Evolutionary conservation across 1,139 yeast genomes (phyloP), one percentile per base, ranked within the genome.

Genomic region (Zygosaccharomyces pseudobailii): DNA sequence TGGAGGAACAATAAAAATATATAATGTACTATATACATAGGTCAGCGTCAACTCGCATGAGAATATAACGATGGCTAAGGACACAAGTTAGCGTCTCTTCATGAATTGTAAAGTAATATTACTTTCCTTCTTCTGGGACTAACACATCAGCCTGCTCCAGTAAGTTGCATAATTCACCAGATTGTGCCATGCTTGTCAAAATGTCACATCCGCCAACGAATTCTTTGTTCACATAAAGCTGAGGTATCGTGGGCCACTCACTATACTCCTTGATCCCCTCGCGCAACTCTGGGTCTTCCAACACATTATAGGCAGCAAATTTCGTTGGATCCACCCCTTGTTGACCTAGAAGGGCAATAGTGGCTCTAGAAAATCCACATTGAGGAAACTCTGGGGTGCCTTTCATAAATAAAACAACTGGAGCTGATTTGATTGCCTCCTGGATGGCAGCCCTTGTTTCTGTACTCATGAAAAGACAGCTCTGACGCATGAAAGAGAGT

Each of bases 141-240:
- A 92, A 77, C 40, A 88, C 95, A 50, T 82, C 79, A 49, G 85
- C 87, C 50, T 79, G 72, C 55, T 90, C 97, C 50, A 92, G 74
- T 55, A 90, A 68, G 46, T 89, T 92, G 19, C 90, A 82, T 52
- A 92, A 77, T 62, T 92, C 97, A n/a, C 98, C 98, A 45, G 76
- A 70, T 61, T 87, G 88, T 40, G 95, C 88, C 97, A 92, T 90
- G 50, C 87, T 81, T 63, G 86, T 87, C 47, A 94, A 75, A 55
- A 94, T 90, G 68, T 94, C 99, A 70, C 97, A 94, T 3, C 99
- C 99, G 43, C 99, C 99, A 47, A 94, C 77, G 66, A 94, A 94
- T 63, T 94, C 98, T 52, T 80, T 79, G 48, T 67, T 65, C 6
- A 82, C 84, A 56, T 81, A 83, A 45, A 83, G 71, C 59, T 83